Evolutionary conservation across 2,329 filamentous ascomycete genomes (phyloP), one percentile per base, ranked within the genome.

Genomic region (Diaporthe vexans): DNA sequence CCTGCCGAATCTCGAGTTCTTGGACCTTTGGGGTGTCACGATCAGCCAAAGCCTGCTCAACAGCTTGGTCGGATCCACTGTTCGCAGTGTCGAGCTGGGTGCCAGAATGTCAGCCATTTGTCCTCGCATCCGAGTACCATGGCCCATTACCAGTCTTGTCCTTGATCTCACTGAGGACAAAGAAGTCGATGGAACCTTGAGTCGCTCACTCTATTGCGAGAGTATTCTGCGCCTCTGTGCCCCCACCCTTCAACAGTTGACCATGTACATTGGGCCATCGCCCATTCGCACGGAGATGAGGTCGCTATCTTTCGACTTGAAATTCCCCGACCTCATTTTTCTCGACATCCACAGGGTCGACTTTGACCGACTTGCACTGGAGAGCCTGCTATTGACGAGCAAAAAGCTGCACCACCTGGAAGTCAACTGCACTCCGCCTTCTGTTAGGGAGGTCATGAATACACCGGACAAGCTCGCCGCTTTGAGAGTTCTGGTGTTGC

Each of bases 201-300:
- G 21, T 43, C 40, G 40, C 3, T 43, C 40, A 0, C 13, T 46
- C 13, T 48, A 48, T 26, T 48, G 24, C 37, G 15, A 46, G 9
- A 46, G 21, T 19, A 46, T 33, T 19, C 37, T 63, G 59, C 24
- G 24, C n/a, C 59, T n/a, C 4, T 63, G 17, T 33, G 24, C 59
- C 8, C 59, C 24, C 10, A 46, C 37, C 8, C 40, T 63, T 26
- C 10, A 58, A 26, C 19, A 19, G 3, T 15, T 51, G 63, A 68
- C 4, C 5, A 46, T 43, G n/a, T n/a, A n/a, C n/a, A n/a, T n/a
- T n/a, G n/a, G n/a, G n/a, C n/a, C n/a, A 33, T 4, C 33, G 35
- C 26, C 40, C 24, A 1, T 3, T n/a, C 2, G 9, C 9, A 1
- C 2, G 13, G 1, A 19, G 15, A 15, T 2, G 4, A 7, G 29